A percentile compares a stretch with the other conserved stretches of the same genome.
These are phyloP conservation scores for Pichia nanzhaoensis DNA, from an alignment of 805 yeast species.

Conservation along the genomic window DNA sequence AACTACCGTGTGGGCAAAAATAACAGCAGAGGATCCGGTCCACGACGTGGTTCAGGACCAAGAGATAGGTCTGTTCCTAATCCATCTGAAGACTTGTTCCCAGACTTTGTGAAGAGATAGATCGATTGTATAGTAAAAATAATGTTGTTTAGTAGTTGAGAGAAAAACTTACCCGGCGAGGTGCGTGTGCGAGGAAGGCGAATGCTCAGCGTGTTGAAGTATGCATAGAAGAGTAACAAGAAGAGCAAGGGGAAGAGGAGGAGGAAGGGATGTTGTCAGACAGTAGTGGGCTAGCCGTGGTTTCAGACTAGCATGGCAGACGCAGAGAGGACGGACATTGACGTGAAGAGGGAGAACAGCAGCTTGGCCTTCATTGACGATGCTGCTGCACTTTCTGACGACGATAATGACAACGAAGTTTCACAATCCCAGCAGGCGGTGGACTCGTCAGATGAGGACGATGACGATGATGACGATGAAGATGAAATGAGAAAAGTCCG, in stretches of 20 bases:
- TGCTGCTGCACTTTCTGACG: slow-evolving; percentile 28
- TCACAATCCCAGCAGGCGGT: slow-evolving; percentile 30
- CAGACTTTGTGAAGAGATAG: slow-evolving; percentile 6
- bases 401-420: slow-evolving; percentile 33
- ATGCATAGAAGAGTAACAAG: no score
- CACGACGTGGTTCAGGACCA: slow-evolving; percentile 1
- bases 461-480: slow-evolving; percentile 78
- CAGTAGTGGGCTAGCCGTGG: background rate
- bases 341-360: background rate
- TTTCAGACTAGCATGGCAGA: slow-evolving; percentile 1
- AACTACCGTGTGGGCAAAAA: background rate
- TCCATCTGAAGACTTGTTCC: slow-evolving; percentile 9
- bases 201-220: no score
- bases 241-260: background rate
- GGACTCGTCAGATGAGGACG: slow-evolving; percentile 87
- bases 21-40: background rate
- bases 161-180: background rate
- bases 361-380: slow-evolving; percentile 19
- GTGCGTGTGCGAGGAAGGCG: no score
- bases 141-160: no score
- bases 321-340: background rate
- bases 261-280: background rate
- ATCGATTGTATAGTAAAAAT: no score
- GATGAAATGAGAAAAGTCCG: slow-evolving; percentile 79
- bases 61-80: background rate